Evolutionary conservation across 2,329 filamentous ascomycete genomes (phyloP), one percentile per base, ranked within the genome.

Genomic region (Botrytis tulipae): DNA sequence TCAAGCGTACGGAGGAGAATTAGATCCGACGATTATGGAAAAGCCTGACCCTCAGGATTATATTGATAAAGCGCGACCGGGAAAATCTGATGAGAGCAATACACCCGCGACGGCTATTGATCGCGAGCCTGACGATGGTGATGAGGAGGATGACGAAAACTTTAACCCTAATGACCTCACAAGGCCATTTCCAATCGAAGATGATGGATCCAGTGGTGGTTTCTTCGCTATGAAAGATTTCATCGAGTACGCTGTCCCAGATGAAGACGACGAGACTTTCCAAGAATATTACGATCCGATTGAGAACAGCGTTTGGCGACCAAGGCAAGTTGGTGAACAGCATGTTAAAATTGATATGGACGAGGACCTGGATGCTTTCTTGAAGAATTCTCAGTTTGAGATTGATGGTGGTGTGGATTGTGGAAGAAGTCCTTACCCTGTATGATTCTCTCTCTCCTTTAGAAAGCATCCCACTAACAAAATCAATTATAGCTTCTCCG

Each of bases 381-480:
- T 57, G 2, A 44, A 62, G 3, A 72, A 73, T 12, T 74, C 72
- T 16, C 60, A 76, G 9, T 65, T 78, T 6, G 71, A 77, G 46
- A 62, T 77, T 62, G 75, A 78, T 76, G 78, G 78, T 9, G 78
- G 78, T 46, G 73, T 80, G n/a, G 79, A 80, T 77, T 79, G 78
- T 74, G 78, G 77, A 46, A 67, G 75, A 57, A 76, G 72, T 63
- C 79, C 79, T n/a, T 79, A 77, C 69, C 79, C 78, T 25, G 78
- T 79, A 73, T 60, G 74, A 29, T 73, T 32, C 16, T 6, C 25
- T 5, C 4, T 35, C 18, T 16, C 4, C 20, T 61, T 16, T 37
- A 4, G 9, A 14, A 35, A 59, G 6, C 3, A 10, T 18, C 37
- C n/a, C 6, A 42, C 62, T 72, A 18, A 72, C 5, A 20, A 4